Percentiles rank a stretch among this genome's conserved stretches.
Evolutionary conservation across 176 grass and related monocot species (phyloP).

Genomic region (Juncus inflexus): DNA sequence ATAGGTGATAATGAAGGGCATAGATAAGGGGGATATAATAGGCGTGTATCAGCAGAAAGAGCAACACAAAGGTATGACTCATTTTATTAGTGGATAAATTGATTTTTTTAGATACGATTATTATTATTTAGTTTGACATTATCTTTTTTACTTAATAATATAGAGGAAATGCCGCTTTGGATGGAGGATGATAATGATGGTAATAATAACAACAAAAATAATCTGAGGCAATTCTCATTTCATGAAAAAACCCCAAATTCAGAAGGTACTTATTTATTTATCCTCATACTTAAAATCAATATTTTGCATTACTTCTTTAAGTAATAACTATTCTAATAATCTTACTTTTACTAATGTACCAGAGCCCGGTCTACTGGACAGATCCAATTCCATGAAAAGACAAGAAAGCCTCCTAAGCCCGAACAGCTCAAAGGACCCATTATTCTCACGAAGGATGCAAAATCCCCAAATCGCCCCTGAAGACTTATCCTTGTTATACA

Average conservation of each 20-base stretch:
- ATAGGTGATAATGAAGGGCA: constrained; percentile 83
- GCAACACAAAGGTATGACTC: constrained; percentile 37
- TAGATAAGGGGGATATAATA: constrained; percentile 91
- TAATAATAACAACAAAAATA: constrained; percentile 20
- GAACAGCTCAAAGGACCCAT: constrained; percentile 8
- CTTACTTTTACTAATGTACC: not conserved
- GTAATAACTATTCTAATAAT: too few relatives aligned
- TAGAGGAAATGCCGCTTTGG: constrained; percentile 50
- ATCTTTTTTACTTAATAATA: constrained; percentile 5
- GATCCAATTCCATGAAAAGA: constrained; percentile 2
- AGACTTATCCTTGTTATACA: constrained; percentile 79
- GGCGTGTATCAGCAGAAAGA: constrained; percentile 83
- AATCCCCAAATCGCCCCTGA: constrained; percentile 43
- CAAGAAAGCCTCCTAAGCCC: constrained; percentile 1
- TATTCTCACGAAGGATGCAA: constrained; percentile 20
- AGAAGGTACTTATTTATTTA: constrained; percentile 28
- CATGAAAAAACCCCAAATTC: constrained; percentile 19
- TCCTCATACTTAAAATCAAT: constrained; percentile 12
- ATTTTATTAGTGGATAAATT: constrained; percentile 6
- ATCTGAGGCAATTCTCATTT: constrained; percentile 28
- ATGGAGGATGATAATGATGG: constrained; percentile 50
- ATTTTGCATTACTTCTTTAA: too few relatives aligned
- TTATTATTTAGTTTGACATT: constrained; percentile 12
- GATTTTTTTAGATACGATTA: not conserved
- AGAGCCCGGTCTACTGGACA: constrained; percentile 16